phyloP scores from a whole-genome alignment of 1,139 yeast genomes.

The Debaryomyces udenii region DNA sequence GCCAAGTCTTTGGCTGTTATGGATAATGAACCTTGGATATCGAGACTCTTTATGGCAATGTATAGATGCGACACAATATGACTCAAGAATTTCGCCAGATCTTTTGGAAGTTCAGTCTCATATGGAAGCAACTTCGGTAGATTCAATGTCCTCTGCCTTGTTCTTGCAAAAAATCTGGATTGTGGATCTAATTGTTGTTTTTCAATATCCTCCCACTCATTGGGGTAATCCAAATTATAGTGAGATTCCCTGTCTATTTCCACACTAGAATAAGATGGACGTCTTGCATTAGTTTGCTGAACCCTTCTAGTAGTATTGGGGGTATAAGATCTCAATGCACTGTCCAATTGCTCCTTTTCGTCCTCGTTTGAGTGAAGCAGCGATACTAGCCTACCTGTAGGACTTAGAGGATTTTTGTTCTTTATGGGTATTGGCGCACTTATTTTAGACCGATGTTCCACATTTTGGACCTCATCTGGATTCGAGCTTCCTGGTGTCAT shows the following conservation, averaged over 20 bases:
- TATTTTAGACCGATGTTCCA: slow-evolving; percentile 8
- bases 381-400: slow-evolving; percentile 16
- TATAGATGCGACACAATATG: slow-evolving; percentile 80
- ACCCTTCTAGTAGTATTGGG: slow-evolving; percentile 27
- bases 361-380: slow-evolving; percentile 17
- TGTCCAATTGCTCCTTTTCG: slow-evolving; percentile 7
- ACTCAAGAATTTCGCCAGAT: slow-evolving; percentile 73
- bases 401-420: slow-evolving; percentile 5
- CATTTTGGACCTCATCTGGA: slow-evolving; percentile 1
- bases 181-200: slow-evolving; percentile 47
- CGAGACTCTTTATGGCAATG: slow-evolving; percentile 75
- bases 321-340: slow-evolving; percentile 27
- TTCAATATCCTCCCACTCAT: slow-evolving; percentile 43
- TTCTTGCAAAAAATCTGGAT: slow-evolving; percentile 62
- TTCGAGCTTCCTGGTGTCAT: slow-evolving; percentile 3
- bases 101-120: slow-evolving; percentile 65
- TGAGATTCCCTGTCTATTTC: slow-evolving; percentile 43
- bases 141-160: slow-evolving; percentile 54
- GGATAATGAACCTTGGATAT: slow-evolving; percentile 71
- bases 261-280: slow-evolving; percentile 42
- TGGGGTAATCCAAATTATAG: slow-evolving; percentile 64
- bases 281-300: slow-evolving; percentile 21
- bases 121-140: slow-evolving; percentile 76
- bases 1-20: slow-evolving; percentile 67
- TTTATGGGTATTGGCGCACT: slow-evolving; percentile 27